Conservation (phyloP, 2,329 filamentous ascomycete species). For the Sporothrix mexicana region DNA sequence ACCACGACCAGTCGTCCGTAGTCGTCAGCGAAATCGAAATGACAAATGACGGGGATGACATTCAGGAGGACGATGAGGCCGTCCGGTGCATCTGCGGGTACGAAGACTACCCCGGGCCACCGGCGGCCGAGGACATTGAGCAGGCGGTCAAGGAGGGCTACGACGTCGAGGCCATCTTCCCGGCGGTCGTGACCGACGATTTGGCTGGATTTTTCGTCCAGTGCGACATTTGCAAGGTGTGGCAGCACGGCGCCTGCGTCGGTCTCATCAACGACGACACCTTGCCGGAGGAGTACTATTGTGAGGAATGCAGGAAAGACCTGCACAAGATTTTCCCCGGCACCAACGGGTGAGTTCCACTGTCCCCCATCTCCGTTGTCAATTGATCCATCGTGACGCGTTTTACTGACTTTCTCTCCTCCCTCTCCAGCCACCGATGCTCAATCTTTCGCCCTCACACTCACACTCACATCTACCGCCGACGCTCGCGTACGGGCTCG, state of each 20-base stretch:
- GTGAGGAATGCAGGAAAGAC: slow-evolving; percentile 91
- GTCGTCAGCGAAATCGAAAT: slow-evolving; percentile 55
- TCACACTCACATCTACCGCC: slow-evolving; percentile 52
- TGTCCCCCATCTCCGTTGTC: background rate
- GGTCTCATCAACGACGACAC: slow-evolving; percentile 94
- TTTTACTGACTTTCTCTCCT: slow-evolving; percentile 49
- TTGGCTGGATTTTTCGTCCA: slow-evolving; percentile 95
- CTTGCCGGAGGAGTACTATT: slow-evolving; percentile 97
- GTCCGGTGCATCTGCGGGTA: slow-evolving; percentile 94
- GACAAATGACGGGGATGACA: slow-evolving; percentile 69
- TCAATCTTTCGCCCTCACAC: slow-evolving; percentile 69
- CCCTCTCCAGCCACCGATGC: slow-evolving; percentile 62
- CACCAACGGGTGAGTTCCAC: slow-evolving; percentile 75
- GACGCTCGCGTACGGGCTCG: slow-evolving; percentile 67
- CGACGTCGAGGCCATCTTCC: slow-evolving; percentile 62
- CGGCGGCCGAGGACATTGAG: slow-evolving; percentile 62
- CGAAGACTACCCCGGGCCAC: slow-evolving; percentile 90
- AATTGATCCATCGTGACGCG: background rate
- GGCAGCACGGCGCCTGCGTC: slow-evolving; percentile 98
- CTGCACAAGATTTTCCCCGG: slow-evolving; percentile 83
- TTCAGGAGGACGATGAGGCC: slow-evolving; percentile 88
- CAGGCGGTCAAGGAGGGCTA: slow-evolving; percentile 61
- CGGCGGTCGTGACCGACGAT: slow-evolving; percentile 76
- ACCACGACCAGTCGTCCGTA: slow-evolving; percentile 53
- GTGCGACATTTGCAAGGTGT: slow-evolving; percentile 97